Evolutionary conservation across 192 early-diverging fungal species (phyloP).

Genomic region (Dissophora ornata): DNA sequence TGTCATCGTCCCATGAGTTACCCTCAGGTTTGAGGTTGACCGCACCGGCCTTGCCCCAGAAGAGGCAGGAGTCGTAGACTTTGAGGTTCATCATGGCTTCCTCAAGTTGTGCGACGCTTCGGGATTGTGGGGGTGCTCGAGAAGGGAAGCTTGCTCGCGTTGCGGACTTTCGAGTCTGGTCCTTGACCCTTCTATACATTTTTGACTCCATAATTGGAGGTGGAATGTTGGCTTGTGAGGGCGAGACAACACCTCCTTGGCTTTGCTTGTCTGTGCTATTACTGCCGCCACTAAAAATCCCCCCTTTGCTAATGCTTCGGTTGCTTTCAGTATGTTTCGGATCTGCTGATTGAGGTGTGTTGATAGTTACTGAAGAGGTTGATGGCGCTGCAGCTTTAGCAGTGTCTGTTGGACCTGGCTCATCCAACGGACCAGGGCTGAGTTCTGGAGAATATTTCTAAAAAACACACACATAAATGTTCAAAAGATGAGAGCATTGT

Average conservation of each 20-base stretch:
- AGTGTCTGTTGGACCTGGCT: neutral
- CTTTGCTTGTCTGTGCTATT: neutral
- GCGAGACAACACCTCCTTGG: neutral
- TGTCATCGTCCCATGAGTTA: constrained; percentile 54
- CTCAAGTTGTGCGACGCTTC: constrained; percentile 43
- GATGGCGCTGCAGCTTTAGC: neutral
- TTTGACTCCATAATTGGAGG: neutral
- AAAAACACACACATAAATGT: neutral
- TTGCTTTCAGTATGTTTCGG: neutral
- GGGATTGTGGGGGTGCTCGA: constrained; percentile 30
- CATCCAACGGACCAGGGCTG: constrained; percentile 35
- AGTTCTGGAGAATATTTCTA: constrained; percentile 55
- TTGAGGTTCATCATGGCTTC: constrained; percentile 48
- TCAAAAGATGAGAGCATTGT: neutral
- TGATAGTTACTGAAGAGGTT: neutral
- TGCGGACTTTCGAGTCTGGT: neutral
- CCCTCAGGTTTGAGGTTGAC: constrained; percentile 52
- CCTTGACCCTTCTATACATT: too few species aligned
- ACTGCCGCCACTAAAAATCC: too few species aligned
- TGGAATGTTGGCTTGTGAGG: neutral
- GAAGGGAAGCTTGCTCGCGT: constrained; percentile 7
- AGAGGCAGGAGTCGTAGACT: constrained; percentile 42
- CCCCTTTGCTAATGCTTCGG: too few species aligned
- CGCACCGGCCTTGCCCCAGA: constrained; percentile 45
- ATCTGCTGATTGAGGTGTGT: too few species aligned